Conservation (phyloP, 1,139 yeast genomes). For the Saccharomyces hybrid region DNA sequence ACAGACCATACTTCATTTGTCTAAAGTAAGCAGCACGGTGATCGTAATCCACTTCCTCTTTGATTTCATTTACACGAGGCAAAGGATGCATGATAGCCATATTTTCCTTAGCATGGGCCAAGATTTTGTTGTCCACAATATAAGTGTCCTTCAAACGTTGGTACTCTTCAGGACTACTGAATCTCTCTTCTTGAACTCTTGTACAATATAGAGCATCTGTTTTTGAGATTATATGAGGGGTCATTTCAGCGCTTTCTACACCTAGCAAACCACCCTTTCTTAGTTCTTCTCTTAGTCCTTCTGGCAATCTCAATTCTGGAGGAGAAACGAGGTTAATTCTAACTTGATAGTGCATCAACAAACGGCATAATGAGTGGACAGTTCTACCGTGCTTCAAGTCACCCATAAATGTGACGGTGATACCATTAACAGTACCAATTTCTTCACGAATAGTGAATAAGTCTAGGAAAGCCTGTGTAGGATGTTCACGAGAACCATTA, state of each 20-base stretch:
- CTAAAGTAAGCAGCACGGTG: slow-evolving; percentile 99
- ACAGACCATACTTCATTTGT: slow-evolving; percentile 97
- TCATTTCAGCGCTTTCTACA: slow-evolving; percentile 65
- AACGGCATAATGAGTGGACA: slow-evolving; percentile 92
- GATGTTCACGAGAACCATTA: slow-evolving; percentile 95
- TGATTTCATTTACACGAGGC: slow-evolving; percentile 93
- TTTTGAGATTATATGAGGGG: slow-evolving; percentile 74
- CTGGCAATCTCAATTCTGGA: slow-evolving; percentile 76
- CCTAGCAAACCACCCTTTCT: slow-evolving; percentile 58
- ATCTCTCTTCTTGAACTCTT: slow-evolving; percentile 96
- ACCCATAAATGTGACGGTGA: slow-evolving; percentile 98
- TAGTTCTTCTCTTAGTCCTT: slow-evolving; percentile 59
- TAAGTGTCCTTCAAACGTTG: slow-evolving; percentile 85
- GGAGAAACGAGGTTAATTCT: slow-evolving; percentile 91
- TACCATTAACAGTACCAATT: slow-evolving; percentile 95
- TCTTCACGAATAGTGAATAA: slow-evolving; percentile 98
- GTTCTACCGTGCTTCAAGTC: slow-evolving; percentile 98
- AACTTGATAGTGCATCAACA: slow-evolving; percentile 87
- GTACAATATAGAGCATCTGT: slow-evolving; percentile 97
- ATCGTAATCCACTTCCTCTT: slow-evolving; percentile 97
- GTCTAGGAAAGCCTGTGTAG: slow-evolving; percentile 96
- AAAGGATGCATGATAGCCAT: slow-evolving; percentile 99
- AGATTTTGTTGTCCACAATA: slow-evolving; percentile 84
- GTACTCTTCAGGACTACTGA: slow-evolving; percentile 66
- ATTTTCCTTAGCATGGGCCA: slow-evolving; percentile 90